Evolutionary conservation across 768 basidiomycete species (phyloP), one percentile per base, ranked within the genome.

Genomic region (Leucocoprinus leucothites): DNA sequence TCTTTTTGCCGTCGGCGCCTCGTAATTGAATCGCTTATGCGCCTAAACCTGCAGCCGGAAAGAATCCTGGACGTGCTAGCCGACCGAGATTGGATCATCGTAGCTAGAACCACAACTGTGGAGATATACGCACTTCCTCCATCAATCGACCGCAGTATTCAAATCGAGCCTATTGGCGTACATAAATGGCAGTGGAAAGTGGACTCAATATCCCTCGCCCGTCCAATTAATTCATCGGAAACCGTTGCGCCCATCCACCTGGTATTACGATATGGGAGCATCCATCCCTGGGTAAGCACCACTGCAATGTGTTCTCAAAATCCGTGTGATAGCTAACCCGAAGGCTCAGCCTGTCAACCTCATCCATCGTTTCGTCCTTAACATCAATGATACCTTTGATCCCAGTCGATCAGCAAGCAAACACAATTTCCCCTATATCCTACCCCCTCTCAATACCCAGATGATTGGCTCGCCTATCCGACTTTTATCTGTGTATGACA

Each of bases 351-450:
- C 86, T 0, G 77, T 83, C 58, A 87, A 89, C 65, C 67, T 82
- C 22, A 72, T 88, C n/a, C 84, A 87, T 60, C 81, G 84, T 64
- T 86, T 78, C 63, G 63, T 74, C 31, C 71, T 89, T 14, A 64
- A 64, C 1, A 76, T 79, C 0, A 81, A 84, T 62, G 59, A 67
- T 2, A 52, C 63, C 5, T 81, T 74, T 61, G 58, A 64, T 26
- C 55, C 58, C 14, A 53, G 57, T 22, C 53, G 58, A 18, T 60
- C 60, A 2, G 61, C 67, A n/a, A 66, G 61, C 38, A 49, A 66
- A 35, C 58, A 64, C 22, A 82, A 82, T 51, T 56, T 74, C 11
- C 83, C 83, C 1, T 84, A 82, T 57, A 51, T 62, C n/a, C 63
- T 74, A 9, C 66, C 71, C 0, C 74, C 72, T 0, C 65, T 71